Conservation (phyloP, 768 basidiomycete genomes). For the Neoboletus brunneissimus region DNA sequence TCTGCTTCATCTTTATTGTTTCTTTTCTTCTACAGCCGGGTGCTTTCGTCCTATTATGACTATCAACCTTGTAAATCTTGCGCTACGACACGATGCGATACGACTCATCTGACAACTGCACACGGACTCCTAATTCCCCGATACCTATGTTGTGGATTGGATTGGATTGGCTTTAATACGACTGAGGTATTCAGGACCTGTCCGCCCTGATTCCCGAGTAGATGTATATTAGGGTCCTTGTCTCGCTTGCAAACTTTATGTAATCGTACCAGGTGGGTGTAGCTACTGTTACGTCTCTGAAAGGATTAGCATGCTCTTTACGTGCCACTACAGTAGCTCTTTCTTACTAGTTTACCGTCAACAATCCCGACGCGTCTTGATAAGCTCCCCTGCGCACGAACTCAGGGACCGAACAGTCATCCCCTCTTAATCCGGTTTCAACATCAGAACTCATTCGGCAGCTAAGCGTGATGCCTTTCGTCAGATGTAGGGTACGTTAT, state of each 20-base stretch:
- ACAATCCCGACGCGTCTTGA: constrained; percentile 1
- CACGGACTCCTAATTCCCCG: constrained; percentile 17
- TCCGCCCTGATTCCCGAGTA: not conserved
- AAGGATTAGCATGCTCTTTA: not conserved
- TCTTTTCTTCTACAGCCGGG: constrained; percentile 1
- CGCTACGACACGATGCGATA: constrained; percentile 26
- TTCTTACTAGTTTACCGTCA: not conserved
- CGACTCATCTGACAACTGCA: constrained; percentile 23
- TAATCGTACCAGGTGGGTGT: not conserved
- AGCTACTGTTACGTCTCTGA: not conserved
- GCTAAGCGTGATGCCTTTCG: constrained; percentile 20
- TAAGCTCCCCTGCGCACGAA: not conserved
- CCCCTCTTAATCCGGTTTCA: not conserved
- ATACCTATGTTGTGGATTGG: constrained; percentile 11
- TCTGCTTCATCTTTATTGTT: constrained; percentile 19
- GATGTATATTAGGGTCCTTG: constrained; percentile 12
- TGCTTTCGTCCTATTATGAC: constrained; percentile 9
- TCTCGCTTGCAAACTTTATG: not conserved
- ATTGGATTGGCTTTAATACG: not conserved
- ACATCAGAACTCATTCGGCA: not conserved
- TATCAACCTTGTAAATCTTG: constrained; percentile 16
- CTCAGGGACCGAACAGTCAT: not conserved
- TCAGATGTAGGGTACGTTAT: constrained; percentile 25
- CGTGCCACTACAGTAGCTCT: not conserved
- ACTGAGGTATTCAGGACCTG: not conserved